Evolutionary conservation across 176 grass and related monocot species (phyloP), one percentile per base, ranked within the genome.

Genomic region (Canna indica): DNA sequence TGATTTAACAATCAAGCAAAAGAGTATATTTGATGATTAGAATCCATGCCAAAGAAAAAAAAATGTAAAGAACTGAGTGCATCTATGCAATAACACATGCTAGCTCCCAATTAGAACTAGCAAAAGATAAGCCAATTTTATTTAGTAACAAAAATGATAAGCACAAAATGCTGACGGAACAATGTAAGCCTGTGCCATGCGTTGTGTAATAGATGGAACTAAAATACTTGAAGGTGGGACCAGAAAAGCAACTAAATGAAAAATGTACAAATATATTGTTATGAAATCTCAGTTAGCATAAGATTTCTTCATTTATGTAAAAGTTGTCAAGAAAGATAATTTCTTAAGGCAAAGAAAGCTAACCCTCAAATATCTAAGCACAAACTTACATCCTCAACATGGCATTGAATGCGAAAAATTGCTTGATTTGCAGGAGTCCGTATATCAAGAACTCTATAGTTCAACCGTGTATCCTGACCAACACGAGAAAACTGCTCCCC

Each of bases 401-500:
- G 85, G 64, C 76, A 87, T 25, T 91, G 81, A 68, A 96, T 86
- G 0, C 88, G 59, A 68, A 97, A 97, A 62, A 80, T 82, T 47
- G 88, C 93, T 73, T 92, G 94, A 64, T 91, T 92, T 3, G 89
- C 72, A 0, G 77, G 82, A 65, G 89, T 99, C 14, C 89, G 68
- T 2, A 93, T 47, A 36, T 99, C 89, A 58, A 99, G 83, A 64
- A 86, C 75, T 68, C 89, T 84, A 64, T 74, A 71, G 30, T 92
- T 99, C 72, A 99, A 76, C 6, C 86, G 77, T 27, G 89, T 99
- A 50, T 99, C 89, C 71, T 99, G 94, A 36, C 82, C 84, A 78
- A 99, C 94, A 79, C 94, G 84, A 36, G 90, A 84, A 67, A 87
- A 79, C 69, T 97, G 87, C 70, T 90, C 94, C 68, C 89, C 89